These are phyloP conservation scores for Stereum hirsutum DNA, from an alignment of 1,284 basidiomycete genomes.

Conservation along the genomic window DNA sequence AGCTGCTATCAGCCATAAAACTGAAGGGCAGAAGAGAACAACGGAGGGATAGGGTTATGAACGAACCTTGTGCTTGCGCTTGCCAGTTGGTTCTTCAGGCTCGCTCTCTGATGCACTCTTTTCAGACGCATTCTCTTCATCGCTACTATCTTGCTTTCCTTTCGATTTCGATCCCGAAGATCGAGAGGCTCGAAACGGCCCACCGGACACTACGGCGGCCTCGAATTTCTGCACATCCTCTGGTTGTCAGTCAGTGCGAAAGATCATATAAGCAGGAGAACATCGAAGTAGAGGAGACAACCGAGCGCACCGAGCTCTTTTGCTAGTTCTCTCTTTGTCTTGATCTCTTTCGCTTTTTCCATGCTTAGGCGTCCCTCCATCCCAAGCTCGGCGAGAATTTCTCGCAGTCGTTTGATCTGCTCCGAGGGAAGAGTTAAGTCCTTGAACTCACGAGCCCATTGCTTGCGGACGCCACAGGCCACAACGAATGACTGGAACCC, in stretches of 20 bases:
- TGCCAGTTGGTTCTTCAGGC: conserved; percentile 18
- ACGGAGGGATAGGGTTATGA: no score
- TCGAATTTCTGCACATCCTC: conserved; percentile 62
- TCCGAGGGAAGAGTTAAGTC: conserved; percentile 46
- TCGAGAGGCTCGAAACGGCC: conserved; percentile 11
- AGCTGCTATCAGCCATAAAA: conserved; percentile 5
- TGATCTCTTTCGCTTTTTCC: conserved; percentile 72
- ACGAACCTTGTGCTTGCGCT: conserved; percentile 18
- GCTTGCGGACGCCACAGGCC: conserved; percentile 75
- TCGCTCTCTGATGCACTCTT: conserved; percentile 20
- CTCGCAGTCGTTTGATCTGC: conserved; percentile 59
- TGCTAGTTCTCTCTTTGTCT: conserved; percentile 61
- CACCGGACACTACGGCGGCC: conserved; percentile 18
- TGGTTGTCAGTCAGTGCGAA: conserved; percentile 16
- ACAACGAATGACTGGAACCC: conserved; percentile 48
- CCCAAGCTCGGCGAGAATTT: conserved; percentile 62
- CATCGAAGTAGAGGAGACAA: not conserved
- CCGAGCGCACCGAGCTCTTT: conserved; percentile 63
- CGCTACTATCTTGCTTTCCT: conserved; percentile 8
- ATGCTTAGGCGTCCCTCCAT: conserved; percentile 74
- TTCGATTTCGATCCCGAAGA: conserved; percentile 7
- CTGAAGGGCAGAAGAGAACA: no score
- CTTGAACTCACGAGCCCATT: conserved; percentile 74
- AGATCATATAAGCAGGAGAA: not conserved
- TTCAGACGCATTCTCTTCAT: conserved; percentile 22